Evolutionary conservation across 345 rosid genomes (phyloP).

Genomic region (Carallia pectinifolia): DNA sequence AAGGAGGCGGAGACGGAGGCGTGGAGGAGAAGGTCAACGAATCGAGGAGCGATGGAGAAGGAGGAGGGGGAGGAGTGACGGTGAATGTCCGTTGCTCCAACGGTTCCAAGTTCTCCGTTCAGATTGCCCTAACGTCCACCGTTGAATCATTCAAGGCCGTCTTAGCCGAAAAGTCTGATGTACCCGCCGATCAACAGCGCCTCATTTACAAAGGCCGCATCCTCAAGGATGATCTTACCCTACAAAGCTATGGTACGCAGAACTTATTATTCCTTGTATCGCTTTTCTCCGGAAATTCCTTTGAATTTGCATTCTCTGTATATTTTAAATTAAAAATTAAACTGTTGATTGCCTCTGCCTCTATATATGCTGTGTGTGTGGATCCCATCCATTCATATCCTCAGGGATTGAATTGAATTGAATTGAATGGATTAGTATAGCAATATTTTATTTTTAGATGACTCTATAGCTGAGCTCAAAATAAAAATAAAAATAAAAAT

Average conservation of each 20-base stretch:
- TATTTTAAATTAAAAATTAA: too few relatives aligned
- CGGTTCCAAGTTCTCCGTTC: slow-evolving; percentile 56
- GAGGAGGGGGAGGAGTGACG: slow-evolving; percentile 28
- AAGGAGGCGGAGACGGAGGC: slow-evolving; percentile 25
- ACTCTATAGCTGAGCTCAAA: too few relatives aligned
- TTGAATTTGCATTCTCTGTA: too few relatives aligned
- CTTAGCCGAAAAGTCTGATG: slow-evolving; percentile 50
- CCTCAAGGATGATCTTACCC: slow-evolving; percentile 72
- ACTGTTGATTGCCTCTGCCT: too few relatives aligned
- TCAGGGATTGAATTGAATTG: too few relatives aligned
- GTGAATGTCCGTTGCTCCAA: slow-evolving; percentile 59
- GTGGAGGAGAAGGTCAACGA: slow-evolving; percentile 12
- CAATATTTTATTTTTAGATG: too few relatives aligned
- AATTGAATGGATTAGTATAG: too few relatives aligned
- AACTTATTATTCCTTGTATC: too few relatives aligned
- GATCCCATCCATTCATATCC: too few relatives aligned
- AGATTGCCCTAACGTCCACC: slow-evolving; percentile 41
- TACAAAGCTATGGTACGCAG: slow-evolving; percentile 53
- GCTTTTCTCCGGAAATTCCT: too few relatives aligned
- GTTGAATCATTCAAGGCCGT: slow-evolving; percentile 48
- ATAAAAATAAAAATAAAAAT: too few relatives aligned
- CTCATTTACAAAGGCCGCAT: slow-evolving; percentile 80
- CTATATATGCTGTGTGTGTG: too few relatives aligned
- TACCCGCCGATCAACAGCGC: slow-evolving; percentile 64
- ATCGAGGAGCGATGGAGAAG: slow-evolving; percentile 20